phyloP scores from a whole-genome alignment of 2,329 filamentous ascomycete genomes.

The Diaporthe ampelina region DNA sequence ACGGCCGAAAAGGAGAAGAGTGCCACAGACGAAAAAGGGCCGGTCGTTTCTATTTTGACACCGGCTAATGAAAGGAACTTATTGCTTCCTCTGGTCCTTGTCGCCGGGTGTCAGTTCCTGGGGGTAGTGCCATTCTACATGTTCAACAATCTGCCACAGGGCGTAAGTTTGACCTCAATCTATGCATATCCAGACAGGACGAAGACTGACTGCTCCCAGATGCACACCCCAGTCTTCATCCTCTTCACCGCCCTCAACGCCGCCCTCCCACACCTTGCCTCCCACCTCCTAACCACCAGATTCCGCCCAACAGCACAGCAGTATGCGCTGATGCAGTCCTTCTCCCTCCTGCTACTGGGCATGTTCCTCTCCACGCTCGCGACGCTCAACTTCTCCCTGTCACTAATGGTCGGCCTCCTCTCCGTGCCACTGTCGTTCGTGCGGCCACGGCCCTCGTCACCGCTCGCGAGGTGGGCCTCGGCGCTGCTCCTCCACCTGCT shows the following conservation, averaged over 20 bases:
- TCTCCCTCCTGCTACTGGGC: conserved; percentile 92
- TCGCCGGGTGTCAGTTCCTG: conserved; percentile 80
- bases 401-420: conserved; percentile 85
- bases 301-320: conserved; percentile 75
- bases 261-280: conserved; percentile 69
- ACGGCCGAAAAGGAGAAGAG: conserved; percentile 50
- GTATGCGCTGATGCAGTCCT: conserved; percentile 85
- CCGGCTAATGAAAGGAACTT: conserved; percentile 72
- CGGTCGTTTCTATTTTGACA: conserved; percentile 41
- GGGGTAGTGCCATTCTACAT: conserved; percentile 85
- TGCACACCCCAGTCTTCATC: conserved; percentile 71
- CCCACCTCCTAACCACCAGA: conserved; percentile 64
- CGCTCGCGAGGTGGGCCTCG: conserved; percentile 58
- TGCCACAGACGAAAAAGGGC: conserved; percentile 51
- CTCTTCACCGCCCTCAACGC: conserved; percentile 69
- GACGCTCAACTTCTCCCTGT: conserved; percentile 94
- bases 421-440: conserved; percentile 85
- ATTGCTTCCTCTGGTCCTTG: conserved; percentile 80
- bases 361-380: conserved; percentile 93
- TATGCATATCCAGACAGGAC: conserved; percentile 8
- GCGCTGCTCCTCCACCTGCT: conserved; percentile 69
- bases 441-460: conserved; percentile 58
- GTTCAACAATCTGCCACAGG: conserved; percentile 81
- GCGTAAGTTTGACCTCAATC: conserved; percentile 63
- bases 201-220: conserved; percentile 54